Conservation (phyloP, 208 protist genomes). For the Trypanosoma boissoni region DNA sequence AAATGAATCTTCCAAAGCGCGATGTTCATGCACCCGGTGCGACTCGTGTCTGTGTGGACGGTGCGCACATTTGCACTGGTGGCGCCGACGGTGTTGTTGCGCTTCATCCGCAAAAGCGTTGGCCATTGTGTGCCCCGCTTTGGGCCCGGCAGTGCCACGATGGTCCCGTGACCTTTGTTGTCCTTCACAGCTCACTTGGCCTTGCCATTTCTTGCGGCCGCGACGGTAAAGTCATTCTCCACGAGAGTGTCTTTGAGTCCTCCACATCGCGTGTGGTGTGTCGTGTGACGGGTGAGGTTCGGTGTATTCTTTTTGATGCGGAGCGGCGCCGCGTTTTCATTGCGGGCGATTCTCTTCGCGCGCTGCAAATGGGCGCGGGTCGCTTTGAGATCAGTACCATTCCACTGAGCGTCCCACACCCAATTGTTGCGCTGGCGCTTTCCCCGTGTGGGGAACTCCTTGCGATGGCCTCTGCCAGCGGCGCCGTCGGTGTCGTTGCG, state of each 20-base stretch:
- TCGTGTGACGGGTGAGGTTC: slow-evolving; percentile 76
- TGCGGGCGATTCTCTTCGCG: slow-evolving; percentile 81
- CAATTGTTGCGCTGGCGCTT: slow-evolving; percentile 54
- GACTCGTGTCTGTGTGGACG: slow-evolving; percentile 59
- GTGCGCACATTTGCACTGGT: slow-evolving; percentile 55
- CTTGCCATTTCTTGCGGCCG: slow-evolving; percentile 66
- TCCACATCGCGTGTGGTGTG: slow-evolving; percentile 63
- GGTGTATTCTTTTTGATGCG: slow-evolving; percentile 62
- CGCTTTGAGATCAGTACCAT: slow-evolving; percentile 54
- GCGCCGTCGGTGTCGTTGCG: slow-evolving; percentile 50
- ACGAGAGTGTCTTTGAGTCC: slow-evolving; percentile 46
- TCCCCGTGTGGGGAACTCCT: slow-evolving; percentile 63
- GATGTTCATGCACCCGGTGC: slow-evolving; percentile 44
- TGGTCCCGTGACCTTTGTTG: slow-evolving; percentile 55
- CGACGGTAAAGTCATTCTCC: slow-evolving; percentile 71
- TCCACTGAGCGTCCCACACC: slow-evolving; percentile 57
- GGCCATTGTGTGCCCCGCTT: slow-evolving; percentile 34
- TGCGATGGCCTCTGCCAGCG: slow-evolving; percentile 62
- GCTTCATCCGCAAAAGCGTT: slow-evolving; percentile 46
- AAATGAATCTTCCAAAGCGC: slow-evolving; percentile 36
- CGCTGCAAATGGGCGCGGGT: slow-evolving; percentile 43
- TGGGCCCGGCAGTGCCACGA: slow-evolving; percentile 79
- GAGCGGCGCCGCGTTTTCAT: slow-evolving; percentile 66
- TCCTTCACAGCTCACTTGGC: slow-evolving; percentile 40
- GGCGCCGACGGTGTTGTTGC: slow-evolving; percentile 74